phyloP scores from a whole-genome alignment of 2,329 filamentous ascomycete genomes.

The Sporothrix brasiliensis region DNA sequence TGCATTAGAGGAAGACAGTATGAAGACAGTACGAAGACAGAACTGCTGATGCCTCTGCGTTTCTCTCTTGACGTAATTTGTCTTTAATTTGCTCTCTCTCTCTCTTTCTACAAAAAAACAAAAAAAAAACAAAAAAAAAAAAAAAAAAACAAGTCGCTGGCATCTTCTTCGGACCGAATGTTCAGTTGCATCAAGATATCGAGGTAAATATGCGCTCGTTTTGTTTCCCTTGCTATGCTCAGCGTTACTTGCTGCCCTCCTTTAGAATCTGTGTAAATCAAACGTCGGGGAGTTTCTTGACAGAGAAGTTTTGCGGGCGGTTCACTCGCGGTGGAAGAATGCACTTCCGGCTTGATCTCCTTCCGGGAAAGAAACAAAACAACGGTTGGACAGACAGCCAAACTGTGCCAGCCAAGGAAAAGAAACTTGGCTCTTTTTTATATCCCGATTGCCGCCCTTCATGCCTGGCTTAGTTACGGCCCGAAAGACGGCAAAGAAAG shows the following conservation, averaged over 20 bases:
- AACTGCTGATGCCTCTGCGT: too few relatives aligned
- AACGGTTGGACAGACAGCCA: background rate
- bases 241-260: background rate
- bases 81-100: background rate
- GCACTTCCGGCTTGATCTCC: slow-evolving; percentile 16
- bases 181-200: background rate
- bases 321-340: background rate
- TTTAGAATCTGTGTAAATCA: slow-evolving; percentile 16
- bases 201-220: background rate
- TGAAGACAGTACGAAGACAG: background rate
- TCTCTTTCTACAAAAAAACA: too few relatives aligned
- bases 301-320: background rate
- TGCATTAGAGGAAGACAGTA: background rate
- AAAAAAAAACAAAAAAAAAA: too few relatives aligned
- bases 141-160: background rate
- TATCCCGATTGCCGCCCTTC: background rate
- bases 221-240: background rate
- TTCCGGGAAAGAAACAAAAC: slow-evolving; percentile 4
- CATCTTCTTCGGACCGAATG: slow-evolving; percentile 17
- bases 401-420: too few relatives aligned
- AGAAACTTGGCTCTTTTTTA: slow-evolving; percentile 1
- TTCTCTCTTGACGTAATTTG: background rate
- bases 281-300: slow-evolving; percentile 23
- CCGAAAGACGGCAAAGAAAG: background rate
- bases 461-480: background rate